phyloP scores from a whole-genome alignment of 495 filamentous ascomycete species.

The Penicillium waksmanii region DNA sequence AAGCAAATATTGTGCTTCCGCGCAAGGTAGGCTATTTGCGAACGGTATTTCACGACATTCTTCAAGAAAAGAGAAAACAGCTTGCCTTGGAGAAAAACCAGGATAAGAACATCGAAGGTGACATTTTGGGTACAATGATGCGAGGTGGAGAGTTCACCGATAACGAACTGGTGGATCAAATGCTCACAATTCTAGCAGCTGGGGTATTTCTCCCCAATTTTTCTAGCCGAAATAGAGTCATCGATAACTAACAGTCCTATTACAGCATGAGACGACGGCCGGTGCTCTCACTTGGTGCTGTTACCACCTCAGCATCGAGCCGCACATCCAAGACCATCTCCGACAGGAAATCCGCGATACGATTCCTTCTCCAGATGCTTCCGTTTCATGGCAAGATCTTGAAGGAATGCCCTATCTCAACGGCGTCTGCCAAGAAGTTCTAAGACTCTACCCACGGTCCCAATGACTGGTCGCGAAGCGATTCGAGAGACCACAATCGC shows the following conservation, averaged over 20 bases:
- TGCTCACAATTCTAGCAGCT: constrained; percentile 59
- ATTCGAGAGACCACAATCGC: constrained; percentile 49
- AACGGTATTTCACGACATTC: constrained; percentile 63
- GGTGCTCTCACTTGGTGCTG: constrained; percentile 56
- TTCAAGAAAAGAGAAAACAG: constrained; percentile 60
- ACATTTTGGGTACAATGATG: constrained; percentile 67
- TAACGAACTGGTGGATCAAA: constrained; percentile 55
- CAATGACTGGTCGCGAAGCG: constrained; percentile 51
- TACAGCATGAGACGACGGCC: constrained; percentile 57
- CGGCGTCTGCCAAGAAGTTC: constrained; percentile 54
- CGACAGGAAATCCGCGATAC: constrained; percentile 50
- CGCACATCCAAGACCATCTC: constrained; percentile 48
- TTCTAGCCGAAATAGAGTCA: constrained; percentile 13
- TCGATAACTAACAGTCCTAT: not conserved
- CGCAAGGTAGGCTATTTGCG: constrained; percentile 62
- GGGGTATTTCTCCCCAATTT: constrained; percentile 26
- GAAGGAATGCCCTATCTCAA: constrained; percentile 57
- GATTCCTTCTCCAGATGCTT: constrained; percentile 38
- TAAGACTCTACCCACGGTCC: constrained; percentile 55
- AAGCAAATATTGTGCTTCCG: constrained; percentile 65
- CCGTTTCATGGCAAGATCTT: constrained; percentile 41
- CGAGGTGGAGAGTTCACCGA: constrained; percentile 59
- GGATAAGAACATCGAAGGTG: constrained; percentile 59
- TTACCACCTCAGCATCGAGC: constrained; percentile 52
- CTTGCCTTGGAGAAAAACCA: constrained; percentile 60